Conservation (phyloP, 2,329 filamentous ascomycete species). For the Bipolaris cookei region DNA sequence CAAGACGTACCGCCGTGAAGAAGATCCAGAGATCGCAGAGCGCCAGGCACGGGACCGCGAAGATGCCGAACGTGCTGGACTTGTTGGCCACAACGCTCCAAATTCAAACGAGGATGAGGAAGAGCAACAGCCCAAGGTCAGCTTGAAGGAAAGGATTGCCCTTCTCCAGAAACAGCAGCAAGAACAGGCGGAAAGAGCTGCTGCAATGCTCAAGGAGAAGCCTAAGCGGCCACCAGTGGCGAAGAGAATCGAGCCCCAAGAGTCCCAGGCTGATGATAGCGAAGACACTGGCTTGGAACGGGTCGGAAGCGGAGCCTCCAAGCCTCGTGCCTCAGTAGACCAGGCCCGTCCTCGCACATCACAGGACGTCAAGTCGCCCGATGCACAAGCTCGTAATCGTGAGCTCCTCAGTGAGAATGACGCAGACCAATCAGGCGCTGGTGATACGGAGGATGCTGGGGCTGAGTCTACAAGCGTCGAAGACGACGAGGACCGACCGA, state of each 20-base stretch:
- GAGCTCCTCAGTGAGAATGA: constrained; percentile 69
- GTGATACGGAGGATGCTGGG: constrained; percentile 66
- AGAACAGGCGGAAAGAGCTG: constrained; percentile 84
- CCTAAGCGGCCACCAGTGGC: constrained; percentile 73
- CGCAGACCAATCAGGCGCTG: constrained; percentile 68
- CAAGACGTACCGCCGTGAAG: constrained; percentile 84
- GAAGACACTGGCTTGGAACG: constrained; percentile 49
- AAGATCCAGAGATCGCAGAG: constrained; percentile 73
- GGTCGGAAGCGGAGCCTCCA: constrained; percentile 43
- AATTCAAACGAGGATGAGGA: constrained; percentile 61
- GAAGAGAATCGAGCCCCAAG: constrained; percentile 64
- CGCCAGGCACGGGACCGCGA: constrained; percentile 70
- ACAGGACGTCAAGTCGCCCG: constrained; percentile 50
- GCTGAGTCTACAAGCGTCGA: constrained; percentile 73
- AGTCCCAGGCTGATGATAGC: constrained; percentile 37
- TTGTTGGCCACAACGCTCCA: constrained; percentile 52
- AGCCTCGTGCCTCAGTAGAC: constrained; percentile 50
- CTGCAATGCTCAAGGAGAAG: constrained; percentile 83
- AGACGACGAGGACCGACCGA: constrained; percentile 69
- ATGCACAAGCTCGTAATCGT: constrained; percentile 51
- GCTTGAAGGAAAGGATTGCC: constrained; percentile 93
- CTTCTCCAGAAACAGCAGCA: constrained; percentile 91
- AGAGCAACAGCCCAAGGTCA: constrained; percentile 88
- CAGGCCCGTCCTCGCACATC: constrained; percentile 48
- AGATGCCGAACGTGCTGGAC: constrained; percentile 71